Evolutionary conservation across 2,329 filamentous ascomycete genomes (phyloP).

Genomic region (Scedosporium apiospermum): DNA sequence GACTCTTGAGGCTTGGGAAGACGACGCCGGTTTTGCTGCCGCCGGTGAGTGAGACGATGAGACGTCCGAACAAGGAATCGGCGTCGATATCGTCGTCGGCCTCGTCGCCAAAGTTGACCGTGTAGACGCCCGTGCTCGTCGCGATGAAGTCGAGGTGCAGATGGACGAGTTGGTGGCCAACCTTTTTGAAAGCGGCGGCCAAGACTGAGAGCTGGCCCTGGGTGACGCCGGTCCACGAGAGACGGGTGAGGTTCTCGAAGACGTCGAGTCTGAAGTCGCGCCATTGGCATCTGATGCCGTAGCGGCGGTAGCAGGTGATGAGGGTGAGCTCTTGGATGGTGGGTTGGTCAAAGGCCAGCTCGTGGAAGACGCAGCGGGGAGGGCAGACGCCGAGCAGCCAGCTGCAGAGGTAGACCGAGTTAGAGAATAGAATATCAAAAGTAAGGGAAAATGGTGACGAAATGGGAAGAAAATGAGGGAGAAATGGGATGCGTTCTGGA

Average conservation of each 20-base stretch:
- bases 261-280: not conserved
- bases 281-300: not conserved
- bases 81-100: not conserved
- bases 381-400: constrained; percentile 1
- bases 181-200: not conserved
- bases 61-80: not conserved
- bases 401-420: not conserved
- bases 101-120: not conserved
- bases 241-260: not conserved
- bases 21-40: not conserved
- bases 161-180: not conserved
- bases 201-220: not conserved
- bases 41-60: not conserved
- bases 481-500: not conserved
- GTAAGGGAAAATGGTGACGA: not conserved
- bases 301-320: constrained; percentile 1
- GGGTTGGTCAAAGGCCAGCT: not conserved
- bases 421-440: not conserved
- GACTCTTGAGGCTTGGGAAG: not conserved
- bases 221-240: constrained; percentile 4
- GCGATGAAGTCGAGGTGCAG: not conserved
- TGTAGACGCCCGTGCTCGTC: not conserved
- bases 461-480: not conserved
- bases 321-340: constrained; percentile 1
- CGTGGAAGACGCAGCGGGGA: not conserved